phyloP scores from a whole-genome alignment of 116 monocot species.

The Thalassia testudinum region DNA sequence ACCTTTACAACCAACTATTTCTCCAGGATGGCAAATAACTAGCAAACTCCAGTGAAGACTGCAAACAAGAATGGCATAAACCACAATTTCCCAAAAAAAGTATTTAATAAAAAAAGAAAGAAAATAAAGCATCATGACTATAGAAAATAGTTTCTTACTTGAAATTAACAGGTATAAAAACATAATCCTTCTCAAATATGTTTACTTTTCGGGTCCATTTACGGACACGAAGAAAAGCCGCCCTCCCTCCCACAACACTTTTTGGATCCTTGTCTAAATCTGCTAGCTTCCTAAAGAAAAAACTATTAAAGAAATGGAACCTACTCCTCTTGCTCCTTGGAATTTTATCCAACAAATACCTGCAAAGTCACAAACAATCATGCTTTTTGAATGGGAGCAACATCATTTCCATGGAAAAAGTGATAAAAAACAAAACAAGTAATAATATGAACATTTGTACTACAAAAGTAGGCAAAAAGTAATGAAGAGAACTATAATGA shows the following conservation, averaged over 20 bases:
- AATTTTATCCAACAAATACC: slow-evolving; percentile 68
- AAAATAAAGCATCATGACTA: no score
- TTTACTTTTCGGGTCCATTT: slow-evolving; percentile 98
- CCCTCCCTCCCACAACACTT: slow-evolving; percentile 58
- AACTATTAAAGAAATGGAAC: slow-evolving; percentile 96
- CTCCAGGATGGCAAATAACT: slow-evolving; percentile 94
- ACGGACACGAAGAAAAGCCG: slow-evolving; percentile 83
- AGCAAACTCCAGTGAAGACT: slow-evolving; percentile 97
- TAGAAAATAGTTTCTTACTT: slow-evolving; percentile 36
- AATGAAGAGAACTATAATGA: no score
- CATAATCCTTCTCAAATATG: slow-evolving; percentile 87
- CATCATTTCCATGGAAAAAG: no score
- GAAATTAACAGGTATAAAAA: slow-evolving; percentile 96
- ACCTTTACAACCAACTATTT: slow-evolving; percentile 37
- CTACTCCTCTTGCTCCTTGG: slow-evolving; percentile 26
- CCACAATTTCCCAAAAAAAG: not conserved
- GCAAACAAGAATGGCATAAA: not conserved
- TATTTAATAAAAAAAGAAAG: no score
- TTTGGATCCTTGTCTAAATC: slow-evolving; percentile 80
- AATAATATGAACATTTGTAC: no score
- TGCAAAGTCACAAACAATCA: slow-evolving; percentile 7
- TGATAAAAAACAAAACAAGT: no score
- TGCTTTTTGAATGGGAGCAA: no score
- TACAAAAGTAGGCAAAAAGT: no score
- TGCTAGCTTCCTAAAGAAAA: slow-evolving; percentile 94